Evolutionary conservation across 192 early-diverging fungal species (phyloP).

Genomic region (Coemansia sp.): DNA sequence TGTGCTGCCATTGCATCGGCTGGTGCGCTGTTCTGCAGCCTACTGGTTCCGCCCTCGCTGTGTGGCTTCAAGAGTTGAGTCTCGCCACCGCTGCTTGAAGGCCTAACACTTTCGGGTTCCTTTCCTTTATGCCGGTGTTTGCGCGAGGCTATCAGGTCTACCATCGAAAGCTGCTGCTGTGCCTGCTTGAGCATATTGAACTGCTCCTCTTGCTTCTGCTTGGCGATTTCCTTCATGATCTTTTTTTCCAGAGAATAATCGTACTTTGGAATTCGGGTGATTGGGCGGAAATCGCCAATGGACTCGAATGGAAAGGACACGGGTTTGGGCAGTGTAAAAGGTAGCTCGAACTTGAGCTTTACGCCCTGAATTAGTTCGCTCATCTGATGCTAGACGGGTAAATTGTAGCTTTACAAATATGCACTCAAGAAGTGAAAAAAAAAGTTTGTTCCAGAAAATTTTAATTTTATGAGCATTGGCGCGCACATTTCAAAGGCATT

Average conservation of each 20-base stretch:
- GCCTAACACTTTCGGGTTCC: constrained; percentile 22
- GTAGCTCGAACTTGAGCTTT: constrained; percentile 50
- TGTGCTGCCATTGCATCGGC: neutral
- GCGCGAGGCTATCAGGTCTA: constrained; percentile 53
- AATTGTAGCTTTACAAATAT: no score
- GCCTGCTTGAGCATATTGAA: constrained; percentile 44
- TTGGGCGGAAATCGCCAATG: constrained; percentile 48
- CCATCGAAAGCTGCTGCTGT: constrained; percentile 52
- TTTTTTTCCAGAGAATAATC: constrained; percentile 54
- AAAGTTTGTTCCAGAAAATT: no score
- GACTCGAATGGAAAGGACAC: constrained; percentile 55
- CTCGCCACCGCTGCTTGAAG: neutral
- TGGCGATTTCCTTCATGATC: constrained; percentile 52
- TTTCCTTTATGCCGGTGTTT: constrained; percentile 50
- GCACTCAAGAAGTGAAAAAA: no score
- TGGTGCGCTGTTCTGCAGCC: constrained; percentile 3
- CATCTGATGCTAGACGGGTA: constrained; percentile 11
- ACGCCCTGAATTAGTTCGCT: constrained; percentile 47
- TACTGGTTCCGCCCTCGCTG: constrained; percentile 40
- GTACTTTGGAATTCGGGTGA: constrained; percentile 53
- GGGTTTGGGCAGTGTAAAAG: constrained; percentile 41
- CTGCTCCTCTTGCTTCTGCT: constrained; percentile 49
- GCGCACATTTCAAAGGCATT: constrained; percentile 9
- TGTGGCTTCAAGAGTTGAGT: constrained; percentile 18
- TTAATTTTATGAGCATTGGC: no score